Conservation (phyloP, 1,284 basidiomycete species). For the Rhodotorula sp. region DNA sequence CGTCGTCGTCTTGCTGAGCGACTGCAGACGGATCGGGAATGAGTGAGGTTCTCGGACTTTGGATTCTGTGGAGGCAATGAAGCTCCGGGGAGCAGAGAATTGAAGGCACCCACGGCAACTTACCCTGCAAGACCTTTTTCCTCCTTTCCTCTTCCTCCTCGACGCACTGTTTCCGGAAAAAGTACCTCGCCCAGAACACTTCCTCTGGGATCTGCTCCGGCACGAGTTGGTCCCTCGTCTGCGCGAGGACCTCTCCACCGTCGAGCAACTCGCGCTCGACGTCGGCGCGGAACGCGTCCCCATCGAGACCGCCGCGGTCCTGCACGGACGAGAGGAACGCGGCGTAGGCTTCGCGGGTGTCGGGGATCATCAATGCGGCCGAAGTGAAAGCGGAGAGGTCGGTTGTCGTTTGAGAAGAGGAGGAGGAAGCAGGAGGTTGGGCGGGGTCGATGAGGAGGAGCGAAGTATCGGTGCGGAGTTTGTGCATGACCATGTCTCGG, state of each 20-base stretch:
- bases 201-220: constrained; percentile 61
- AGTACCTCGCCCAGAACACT: constrained; percentile 85
- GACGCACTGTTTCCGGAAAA: constrained; percentile 85
- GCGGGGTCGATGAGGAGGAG: constrained; percentile 74
- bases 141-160: constrained; percentile 76
- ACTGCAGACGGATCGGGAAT: not conserved
- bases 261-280: constrained; percentile 55
- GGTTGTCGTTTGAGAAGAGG: constrained; percentile 9
- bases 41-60: too few relatives aligned
- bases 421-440: constrained; percentile 4
- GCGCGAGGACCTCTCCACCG: constrained; percentile 56
- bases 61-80: not conserved
- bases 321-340: constrained; percentile 52
- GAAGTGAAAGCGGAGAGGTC: not conserved
- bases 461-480: constrained; percentile 70
- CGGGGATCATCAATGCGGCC: constrained; percentile 11
- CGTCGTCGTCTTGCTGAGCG: constrained; percentile 40
- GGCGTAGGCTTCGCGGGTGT: constrained; percentile 60
- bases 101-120: constrained; percentile 42
- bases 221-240: constrained; percentile 55
- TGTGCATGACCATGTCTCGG: constrained; percentile 71
- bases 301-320: constrained; percentile 33
- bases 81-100: not conserved
- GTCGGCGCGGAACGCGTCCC: constrained; percentile 20
- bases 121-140: constrained; percentile 74